Percentiles rank a stretch among this genome's conserved stretches.
Conservation (phyloP, 1,139 yeast species). For the Debaryomyces coudertii region DNA sequence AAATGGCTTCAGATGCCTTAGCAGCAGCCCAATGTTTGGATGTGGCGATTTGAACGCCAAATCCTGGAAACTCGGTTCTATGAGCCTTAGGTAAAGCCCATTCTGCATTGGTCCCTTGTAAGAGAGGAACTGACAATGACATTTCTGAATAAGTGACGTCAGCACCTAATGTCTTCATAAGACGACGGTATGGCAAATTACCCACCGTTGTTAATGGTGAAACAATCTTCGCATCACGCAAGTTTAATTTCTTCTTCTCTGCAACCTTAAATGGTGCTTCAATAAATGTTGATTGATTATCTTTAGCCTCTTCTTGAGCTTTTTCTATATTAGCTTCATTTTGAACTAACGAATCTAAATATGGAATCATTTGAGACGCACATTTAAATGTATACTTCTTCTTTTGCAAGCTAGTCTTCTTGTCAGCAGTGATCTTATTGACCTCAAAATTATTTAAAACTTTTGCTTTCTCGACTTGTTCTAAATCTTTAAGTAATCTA, state of each 20-base stretch:
- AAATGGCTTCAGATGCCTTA: constrained; percentile 82
- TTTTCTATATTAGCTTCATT: constrained; percentile 40
- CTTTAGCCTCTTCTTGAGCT: constrained; percentile 32
- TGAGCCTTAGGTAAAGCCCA: constrained; percentile 98
- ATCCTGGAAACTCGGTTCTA: constrained; percentile 77
- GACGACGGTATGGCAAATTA: constrained; percentile 88
- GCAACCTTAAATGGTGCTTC: constrained; percentile 78
- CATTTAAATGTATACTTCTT: constrained; percentile 60
- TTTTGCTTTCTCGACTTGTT: constrained; percentile 37
- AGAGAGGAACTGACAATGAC: constrained; percentile 85
- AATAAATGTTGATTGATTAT: constrained; percentile 48
- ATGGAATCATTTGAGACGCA: constrained; percentile 57
- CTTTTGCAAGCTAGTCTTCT: constrained; percentile 62
- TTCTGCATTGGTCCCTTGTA: constrained; percentile 90
- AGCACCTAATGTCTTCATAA: constrained; percentile 90
- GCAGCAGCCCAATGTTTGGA: constrained; percentile 93
- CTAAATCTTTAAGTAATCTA: constrained; percentile 47
- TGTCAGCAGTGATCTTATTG: constrained; percentile 59
- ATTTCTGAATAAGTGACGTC: constrained; percentile 94
- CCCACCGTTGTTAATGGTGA: constrained; percentile 98
- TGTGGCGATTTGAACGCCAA: constrained; percentile 93
- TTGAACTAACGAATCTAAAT: constrained; percentile 53
- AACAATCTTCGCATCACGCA: constrained; percentile 76
- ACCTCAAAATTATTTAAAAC: constrained; percentile 54
- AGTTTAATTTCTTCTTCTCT: constrained; percentile 79